phyloP scores from a whole-genome alignment of 176 grass and related monocot genomes.

The Carex cristatella region DNA sequence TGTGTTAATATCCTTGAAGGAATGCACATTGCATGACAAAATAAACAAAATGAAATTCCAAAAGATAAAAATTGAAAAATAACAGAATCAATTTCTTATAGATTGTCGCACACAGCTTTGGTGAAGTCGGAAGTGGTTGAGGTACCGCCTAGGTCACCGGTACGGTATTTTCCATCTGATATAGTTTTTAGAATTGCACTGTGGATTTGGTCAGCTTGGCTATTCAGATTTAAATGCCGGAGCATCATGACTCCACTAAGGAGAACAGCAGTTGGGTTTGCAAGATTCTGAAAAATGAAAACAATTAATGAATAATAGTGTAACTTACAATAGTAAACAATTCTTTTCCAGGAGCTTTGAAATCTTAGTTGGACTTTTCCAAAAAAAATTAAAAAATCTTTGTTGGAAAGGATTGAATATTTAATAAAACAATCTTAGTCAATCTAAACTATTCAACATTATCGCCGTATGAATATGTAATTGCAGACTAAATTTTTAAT shows the following conservation, averaged over 20 bases:
- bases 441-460: too few species aligned
- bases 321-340: background rate
- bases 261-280: conserved; percentile 88
- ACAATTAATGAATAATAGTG: background rate
- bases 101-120: conserved; percentile 73
- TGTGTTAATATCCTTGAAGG: background rate
- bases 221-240: conserved; percentile 67
- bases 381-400: too few species aligned
- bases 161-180: conserved; percentile 65
- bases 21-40: background rate
- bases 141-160: conserved; percentile 73
- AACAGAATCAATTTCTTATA: conserved; percentile 27
- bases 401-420: too few species aligned
- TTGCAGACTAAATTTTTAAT: too few species aligned
- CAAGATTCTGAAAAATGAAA: conserved; percentile 60
- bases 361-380: too few species aligned
- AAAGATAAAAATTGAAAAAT: background rate
- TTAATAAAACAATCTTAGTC: too few species aligned
- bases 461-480: too few species aligned
- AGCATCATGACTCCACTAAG: conserved; percentile 98
- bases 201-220: conserved; percentile 84
- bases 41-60: background rate
- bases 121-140: conserved; percentile 81
- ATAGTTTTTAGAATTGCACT: conserved; percentile 78
- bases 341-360: too few species aligned